Evolutionary conservation across 2,329 filamentous ascomycete genomes (phyloP).

Genomic region (Ilyonectria destructans): DNA sequence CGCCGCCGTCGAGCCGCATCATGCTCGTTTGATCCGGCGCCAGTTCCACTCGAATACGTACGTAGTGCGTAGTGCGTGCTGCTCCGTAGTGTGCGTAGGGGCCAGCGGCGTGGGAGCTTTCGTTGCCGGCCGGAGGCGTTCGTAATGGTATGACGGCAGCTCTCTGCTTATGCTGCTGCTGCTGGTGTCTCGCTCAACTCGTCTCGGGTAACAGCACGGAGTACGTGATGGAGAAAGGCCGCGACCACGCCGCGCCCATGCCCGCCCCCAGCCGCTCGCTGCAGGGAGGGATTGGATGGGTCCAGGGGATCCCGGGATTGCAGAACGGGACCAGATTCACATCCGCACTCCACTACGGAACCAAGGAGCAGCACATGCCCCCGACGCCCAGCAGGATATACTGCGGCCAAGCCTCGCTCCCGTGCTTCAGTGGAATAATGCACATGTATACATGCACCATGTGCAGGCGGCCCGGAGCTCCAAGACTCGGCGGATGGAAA

Average conservation of each 20-base stretch:
- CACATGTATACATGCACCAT: background rate
- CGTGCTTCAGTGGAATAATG: background rate
- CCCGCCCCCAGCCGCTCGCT: constrained; percentile 1
- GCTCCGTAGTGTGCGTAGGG: background rate
- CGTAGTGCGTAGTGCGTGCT: no score
- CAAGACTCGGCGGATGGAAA: background rate
- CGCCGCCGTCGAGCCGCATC: constrained; percentile 31
- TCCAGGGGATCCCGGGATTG: background rate
- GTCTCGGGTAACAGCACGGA: constrained; percentile 4
- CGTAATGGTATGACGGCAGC: background rate
- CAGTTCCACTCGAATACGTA: constrained; percentile 23
- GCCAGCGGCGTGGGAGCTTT: background rate
- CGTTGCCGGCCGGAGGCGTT: constrained; percentile 4
- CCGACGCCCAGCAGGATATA: no score
- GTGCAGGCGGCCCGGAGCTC: background rate
- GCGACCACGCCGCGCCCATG: background rate
- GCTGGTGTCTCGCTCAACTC: background rate
- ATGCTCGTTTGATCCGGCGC: constrained; percentile 18
- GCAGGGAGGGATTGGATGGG: background rate
- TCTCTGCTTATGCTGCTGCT: background rate
- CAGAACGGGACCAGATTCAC: background rate
- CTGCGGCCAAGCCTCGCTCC: no score
- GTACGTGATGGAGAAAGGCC: constrained; percentile 8
- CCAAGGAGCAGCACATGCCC: no score
- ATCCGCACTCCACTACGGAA: background rate